phyloP scores from a whole-genome alignment of 2,329 filamentous ascomycete species.

The Trichoderma aggressivum region DNA sequence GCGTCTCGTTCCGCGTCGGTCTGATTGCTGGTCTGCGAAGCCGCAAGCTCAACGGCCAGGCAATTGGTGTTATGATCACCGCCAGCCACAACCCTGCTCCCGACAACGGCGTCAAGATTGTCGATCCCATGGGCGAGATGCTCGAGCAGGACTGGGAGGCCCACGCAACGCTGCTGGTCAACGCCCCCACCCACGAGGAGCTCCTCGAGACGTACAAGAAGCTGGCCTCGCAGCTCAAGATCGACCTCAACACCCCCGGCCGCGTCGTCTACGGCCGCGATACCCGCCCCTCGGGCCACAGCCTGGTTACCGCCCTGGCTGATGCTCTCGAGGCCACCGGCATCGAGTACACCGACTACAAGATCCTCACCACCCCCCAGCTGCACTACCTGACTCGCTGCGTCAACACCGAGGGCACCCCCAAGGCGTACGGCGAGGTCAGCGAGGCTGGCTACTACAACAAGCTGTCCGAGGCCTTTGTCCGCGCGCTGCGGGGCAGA shows the following conservation, averaged over 20 bases:
- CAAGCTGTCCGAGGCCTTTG: slow-evolving; percentile 83
- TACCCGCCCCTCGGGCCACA: slow-evolving; percentile 86
- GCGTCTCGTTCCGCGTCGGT: slow-evolving; percentile 88
- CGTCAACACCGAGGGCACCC: slow-evolving; percentile 86
- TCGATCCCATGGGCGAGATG: slow-evolving; percentile 98
- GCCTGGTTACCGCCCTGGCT: slow-evolving; percentile 73
- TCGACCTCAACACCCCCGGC: slow-evolving; percentile 67
- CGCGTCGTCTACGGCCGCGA: slow-evolving; percentile 89
- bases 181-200: slow-evolving; percentile 70
- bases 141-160: slow-evolving; percentile 92
- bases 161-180: slow-evolving; percentile 85
- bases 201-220: slow-evolving; percentile 73
- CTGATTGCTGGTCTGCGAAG: slow-evolving; percentile 85
- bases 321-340: slow-evolving; percentile 75
- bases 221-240: slow-evolving; percentile 70
- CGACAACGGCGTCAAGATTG: slow-evolving; percentile 92
- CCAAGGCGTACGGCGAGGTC: slow-evolving; percentile 81
- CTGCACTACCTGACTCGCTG: slow-evolving; percentile 95
- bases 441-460: slow-evolving; percentile 93
- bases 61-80: slow-evolving; percentile 95
- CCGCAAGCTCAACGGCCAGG: slow-evolving; percentile 82
- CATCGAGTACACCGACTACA: slow-evolving; percentile 76
- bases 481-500: slow-evolving; percentile 72
- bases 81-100: slow-evolving; percentile 87
- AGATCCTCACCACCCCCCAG: slow-evolving; percentile 93